Conservation (phyloP, 2,329 filamentous ascomycete species). For the Fusarium aywerte region DNA sequence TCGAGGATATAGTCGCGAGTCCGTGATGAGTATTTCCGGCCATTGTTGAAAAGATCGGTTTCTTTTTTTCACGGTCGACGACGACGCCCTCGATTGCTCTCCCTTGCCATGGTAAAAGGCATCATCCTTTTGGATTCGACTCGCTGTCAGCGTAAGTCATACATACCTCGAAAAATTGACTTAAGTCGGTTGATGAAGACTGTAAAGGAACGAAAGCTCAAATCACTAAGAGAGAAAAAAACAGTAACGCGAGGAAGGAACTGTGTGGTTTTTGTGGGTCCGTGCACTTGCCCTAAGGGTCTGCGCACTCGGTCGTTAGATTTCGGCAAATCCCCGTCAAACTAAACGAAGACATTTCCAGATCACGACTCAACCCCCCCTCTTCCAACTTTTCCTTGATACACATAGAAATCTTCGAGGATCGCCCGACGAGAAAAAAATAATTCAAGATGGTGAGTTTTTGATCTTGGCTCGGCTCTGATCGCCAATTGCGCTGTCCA, state of each 20-base stretch:
- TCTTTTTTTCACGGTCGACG: conserved; percentile 37
- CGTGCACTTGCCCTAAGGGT: conserved; percentile 58
- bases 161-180: conserved; percentile 60
- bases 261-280: conserved; percentile 56
- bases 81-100: conserved; percentile 66
- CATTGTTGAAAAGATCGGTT: conserved; percentile 28
- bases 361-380: conserved; percentile 48
- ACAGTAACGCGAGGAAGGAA: conserved; percentile 17
- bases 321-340: conserved; percentile 54
- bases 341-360: conserved; percentile 48
- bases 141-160: conserved; percentile 47
- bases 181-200: conserved; percentile 42
- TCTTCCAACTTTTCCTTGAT: conserved; percentile 46
- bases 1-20: conserved; percentile 53
- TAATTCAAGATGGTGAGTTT: conserved; percentile 69
- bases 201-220: conserved; percentile 42
- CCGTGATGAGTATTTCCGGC: conserved; percentile 12
- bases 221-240: conserved; percentile 15
- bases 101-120: conserved; percentile 65
- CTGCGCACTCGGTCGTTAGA: conserved; percentile 48
- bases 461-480: background rate
- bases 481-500: conserved; percentile 35
- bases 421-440: conserved; percentile 69
- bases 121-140: conserved; percentile 54
- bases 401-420: conserved; percentile 70